These are phyloP conservation scores for Lichenothelia convexa DNA, from an alignment of 495 filamentous ascomycete species.

Conservation along the genomic window DNA sequence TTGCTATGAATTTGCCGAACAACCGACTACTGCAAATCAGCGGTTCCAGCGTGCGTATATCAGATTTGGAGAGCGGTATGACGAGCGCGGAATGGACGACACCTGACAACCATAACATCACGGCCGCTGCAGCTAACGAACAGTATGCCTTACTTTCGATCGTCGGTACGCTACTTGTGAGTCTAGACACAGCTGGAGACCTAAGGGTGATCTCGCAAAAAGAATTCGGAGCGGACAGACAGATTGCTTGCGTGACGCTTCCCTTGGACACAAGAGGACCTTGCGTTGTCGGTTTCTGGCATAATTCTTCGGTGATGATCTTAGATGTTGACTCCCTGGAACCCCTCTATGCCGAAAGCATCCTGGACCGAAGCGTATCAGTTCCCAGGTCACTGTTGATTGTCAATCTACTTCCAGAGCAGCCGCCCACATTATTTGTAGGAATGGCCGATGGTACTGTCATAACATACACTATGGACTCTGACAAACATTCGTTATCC, in stretches of 20 bases:
- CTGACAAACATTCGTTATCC: constrained; percentile 37
- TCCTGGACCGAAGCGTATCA: constrained; percentile 35
- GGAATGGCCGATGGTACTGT: constrained; percentile 93
- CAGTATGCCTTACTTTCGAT: constrained; percentile 50
- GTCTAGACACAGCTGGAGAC: constrained; percentile 41
- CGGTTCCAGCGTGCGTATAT: constrained; percentile 35
- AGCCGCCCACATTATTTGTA: constrained; percentile 62
- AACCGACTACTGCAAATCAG: constrained; percentile 66
- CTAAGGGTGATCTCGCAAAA: constrained; percentile 38
- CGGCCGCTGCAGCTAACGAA: constrained; percentile 56
- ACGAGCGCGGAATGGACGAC: constrained; percentile 50
- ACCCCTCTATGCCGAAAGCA: constrained; percentile 39
- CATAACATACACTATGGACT: constrained; percentile 61
- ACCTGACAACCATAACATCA: constrained; percentile 40
- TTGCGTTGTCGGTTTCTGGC: constrained; percentile 74
- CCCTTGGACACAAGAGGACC: constrained; percentile 29
- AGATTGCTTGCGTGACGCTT: constrained; percentile 70
- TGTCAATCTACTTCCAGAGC: constrained; percentile 43
- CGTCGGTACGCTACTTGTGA: constrained; percentile 47
- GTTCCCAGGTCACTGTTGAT: constrained; percentile 71
- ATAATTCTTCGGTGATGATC: constrained; percentile 52
- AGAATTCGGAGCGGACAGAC: constrained; percentile 41
- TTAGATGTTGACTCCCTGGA: constrained; percentile 45
- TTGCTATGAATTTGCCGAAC: constrained; percentile 42
- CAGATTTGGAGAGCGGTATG: constrained; percentile 53